Evolutionary conservation across 2,329 filamentous ascomycete species (phyloP).

Genomic region (Phialocephala sp.): DNA sequence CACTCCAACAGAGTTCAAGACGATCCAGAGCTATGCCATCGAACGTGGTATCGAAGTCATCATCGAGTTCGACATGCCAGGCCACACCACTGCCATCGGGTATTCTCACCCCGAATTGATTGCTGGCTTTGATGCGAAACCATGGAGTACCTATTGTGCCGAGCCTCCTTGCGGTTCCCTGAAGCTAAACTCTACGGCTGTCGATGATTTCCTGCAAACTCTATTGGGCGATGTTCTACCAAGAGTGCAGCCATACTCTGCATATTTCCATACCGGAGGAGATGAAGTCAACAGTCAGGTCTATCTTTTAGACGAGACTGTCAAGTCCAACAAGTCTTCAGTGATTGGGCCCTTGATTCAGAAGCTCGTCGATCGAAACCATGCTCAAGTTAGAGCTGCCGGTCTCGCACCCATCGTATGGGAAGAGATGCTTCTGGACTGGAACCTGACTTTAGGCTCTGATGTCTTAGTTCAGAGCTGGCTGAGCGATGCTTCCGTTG

Average conservation of each 20-base stretch:
- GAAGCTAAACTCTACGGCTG: constrained; percentile 74
- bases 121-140: constrained; percentile 63
- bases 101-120: constrained; percentile 74
- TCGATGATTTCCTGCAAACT: constrained; percentile 73
- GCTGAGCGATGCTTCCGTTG: constrained; percentile 67
- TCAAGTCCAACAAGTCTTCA: constrained; percentile 66
- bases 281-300: constrained; percentile 84
- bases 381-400: constrained; percentile 65
- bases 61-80: constrained; percentile 81
- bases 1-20: constrained; percentile 64
- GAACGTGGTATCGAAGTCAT: constrained; percentile 73
- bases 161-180: constrained; percentile 72
- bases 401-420: constrained; percentile 79
- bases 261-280: constrained; percentile 85
- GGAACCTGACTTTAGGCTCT: constrained; percentile 74
- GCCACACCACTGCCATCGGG: constrained; percentile 73
- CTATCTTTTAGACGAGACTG: constrained; percentile 74
- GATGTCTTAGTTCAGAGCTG: constrained; percentile 82
- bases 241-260: constrained; percentile 68
- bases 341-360: constrained; percentile 79
- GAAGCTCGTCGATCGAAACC: constrained; percentile 73
- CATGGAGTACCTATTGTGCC: constrained; percentile 64
- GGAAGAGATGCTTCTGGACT: constrained; percentile 84
- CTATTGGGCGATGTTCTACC: constrained; percentile 80
- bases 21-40: constrained; percentile 73